These are phyloP conservation scores for Podospora sp. DNA, from an alignment of 495 filamentous ascomycete genomes.

Conservation along the genomic window DNA sequence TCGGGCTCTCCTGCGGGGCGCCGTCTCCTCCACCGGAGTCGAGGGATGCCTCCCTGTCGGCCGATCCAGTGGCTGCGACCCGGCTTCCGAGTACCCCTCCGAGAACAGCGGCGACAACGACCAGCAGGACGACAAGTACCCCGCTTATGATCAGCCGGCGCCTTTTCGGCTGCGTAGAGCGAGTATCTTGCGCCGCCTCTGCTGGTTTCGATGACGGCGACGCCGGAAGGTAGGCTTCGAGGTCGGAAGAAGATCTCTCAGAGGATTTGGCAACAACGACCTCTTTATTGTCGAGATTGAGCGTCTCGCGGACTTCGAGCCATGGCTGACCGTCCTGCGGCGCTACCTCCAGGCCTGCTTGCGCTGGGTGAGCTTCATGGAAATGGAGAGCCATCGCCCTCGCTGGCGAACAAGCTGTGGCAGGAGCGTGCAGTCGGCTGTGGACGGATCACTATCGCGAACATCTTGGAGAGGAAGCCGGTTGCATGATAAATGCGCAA, in stretches of 20 bases:
- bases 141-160: constrained; percentile 16
- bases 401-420: too few species aligned
- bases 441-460: too few species aligned
- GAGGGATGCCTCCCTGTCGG: background rate
- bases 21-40: background rate
- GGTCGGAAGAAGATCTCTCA: background rate
- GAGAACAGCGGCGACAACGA: constrained; percentile 17
- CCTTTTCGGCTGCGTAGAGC: background rate
- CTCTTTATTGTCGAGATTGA: background rate
- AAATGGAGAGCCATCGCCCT: too few species aligned
- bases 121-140: constrained; percentile 11
- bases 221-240: background rate
- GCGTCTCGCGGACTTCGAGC: background rate
- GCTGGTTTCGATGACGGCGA: background rate
- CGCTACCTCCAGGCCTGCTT: background rate
- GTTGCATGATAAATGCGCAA: too few species aligned
- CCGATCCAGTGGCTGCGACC: background rate
- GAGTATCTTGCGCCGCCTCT: background rate
- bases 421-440: too few species aligned
- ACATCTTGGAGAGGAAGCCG: too few species aligned
- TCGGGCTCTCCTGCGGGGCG: background rate
- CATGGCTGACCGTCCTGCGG: too few species aligned
- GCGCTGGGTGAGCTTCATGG: too few species aligned
- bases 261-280: background rate
- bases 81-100: constrained; percentile 24